Evolutionary conservation across 768 basidiomycete species (phyloP), one percentile per base, ranked within the genome.

Genomic region (Stropharia rugosoannulata): DNA sequence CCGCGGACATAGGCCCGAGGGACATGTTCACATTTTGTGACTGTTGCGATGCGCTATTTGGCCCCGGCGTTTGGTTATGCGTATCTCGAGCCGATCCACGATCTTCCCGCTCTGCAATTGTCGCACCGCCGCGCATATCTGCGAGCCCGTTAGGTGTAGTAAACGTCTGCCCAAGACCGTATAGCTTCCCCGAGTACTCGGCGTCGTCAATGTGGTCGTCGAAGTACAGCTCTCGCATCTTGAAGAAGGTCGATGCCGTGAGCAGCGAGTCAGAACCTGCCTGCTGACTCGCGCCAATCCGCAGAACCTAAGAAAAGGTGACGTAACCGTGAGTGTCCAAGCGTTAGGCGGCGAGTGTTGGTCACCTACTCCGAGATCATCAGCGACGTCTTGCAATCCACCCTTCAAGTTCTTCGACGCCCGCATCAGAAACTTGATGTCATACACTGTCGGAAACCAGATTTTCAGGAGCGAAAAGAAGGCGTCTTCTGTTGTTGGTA

Each of bases 371-470:
- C 92, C 91, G 47, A 98, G 86, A 64, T 95, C 93, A 64, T 98
- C 95, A 40, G 96, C 95, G 27, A 98, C 90, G 59, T 98, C 93
- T 70, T 98, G 95, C 51, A 99, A 73, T 1, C 88, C 86, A 7
- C 95, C 95, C 66, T 95, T 92, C 60, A 90, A 80, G 51, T 89
- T 80, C 70, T 95, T 95, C 56, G 85, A 89, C 59, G 82, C 84
- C 63, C 93, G 86, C 86, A 96, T 94, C 72, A 99, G 83, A 72
- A 89, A 94, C 73, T 98, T 99, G 80, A 98, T 94, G 72, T 99
- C 97, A 71, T 97, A 98, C 43, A 97, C 87, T 42, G 85, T 87
- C 0, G 96, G 96, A 72, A 99, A 98, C 96, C 97, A 98, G 60
- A 84, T 87, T 56, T 76, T 81, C 29, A 98, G 79, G 44, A 89